Conservation (phyloP, 1,139 yeast genomes). For the Taiozyma sp. region DNA sequence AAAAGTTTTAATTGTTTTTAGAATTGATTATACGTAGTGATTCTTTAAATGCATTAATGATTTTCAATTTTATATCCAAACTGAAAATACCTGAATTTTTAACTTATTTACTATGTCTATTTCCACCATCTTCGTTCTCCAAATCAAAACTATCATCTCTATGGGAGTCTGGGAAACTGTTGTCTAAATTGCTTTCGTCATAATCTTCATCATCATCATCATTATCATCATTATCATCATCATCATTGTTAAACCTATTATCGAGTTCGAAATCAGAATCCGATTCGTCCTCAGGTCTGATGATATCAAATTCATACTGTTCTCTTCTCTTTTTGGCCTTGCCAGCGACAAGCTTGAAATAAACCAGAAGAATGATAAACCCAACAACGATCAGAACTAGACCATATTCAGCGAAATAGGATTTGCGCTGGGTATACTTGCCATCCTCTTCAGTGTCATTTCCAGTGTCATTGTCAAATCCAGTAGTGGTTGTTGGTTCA, state of each 20-base stretch:
- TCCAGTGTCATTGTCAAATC: not conserved
- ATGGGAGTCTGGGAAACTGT: conserved; percentile 3
- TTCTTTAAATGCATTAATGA: not conserved
- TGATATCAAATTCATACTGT: conserved; percentile 75
- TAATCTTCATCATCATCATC: not conserved
- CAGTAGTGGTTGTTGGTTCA: conserved; percentile 4
- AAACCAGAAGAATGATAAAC: conserved; percentile 45
- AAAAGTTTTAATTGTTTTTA: not conserved
- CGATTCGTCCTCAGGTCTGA: conserved; percentile 61
- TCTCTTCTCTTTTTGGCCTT: conserved; percentile 54
- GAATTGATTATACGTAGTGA: not conserved
- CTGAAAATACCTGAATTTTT: not conserved
- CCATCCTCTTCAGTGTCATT: conserved; percentile 25
- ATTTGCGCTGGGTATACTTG: conserved; percentile 31
- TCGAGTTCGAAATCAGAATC: conserved; percentile 26
- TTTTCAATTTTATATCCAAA: too few relatives aligned
- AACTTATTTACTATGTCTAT: not conserved
- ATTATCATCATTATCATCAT: conserved; percentile 5
- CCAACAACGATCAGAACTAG: conserved; percentile 58
- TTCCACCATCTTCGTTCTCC: conserved; percentile 14
- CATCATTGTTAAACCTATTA: conserved; percentile 10
- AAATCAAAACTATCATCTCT: conserved; percentile 17
- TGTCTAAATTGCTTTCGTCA: not conserved
- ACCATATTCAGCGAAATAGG: conserved; percentile 55
- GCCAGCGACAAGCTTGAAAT: conserved; percentile 46